Conservation (phyloP, 805 yeast species). For the Teunomyces cretensis region DNA sequence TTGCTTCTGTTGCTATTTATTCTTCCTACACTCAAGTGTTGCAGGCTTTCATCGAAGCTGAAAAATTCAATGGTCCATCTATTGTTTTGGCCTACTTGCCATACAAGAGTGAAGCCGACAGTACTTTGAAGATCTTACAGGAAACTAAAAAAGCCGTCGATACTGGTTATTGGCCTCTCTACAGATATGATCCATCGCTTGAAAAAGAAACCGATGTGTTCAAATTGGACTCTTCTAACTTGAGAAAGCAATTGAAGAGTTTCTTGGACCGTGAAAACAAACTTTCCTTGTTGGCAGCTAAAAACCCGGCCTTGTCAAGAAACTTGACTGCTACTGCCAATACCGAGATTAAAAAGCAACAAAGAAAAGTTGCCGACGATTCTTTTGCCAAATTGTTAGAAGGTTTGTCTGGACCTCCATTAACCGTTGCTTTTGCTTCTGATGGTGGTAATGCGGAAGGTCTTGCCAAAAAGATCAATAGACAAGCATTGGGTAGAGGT, state of each 20-base stretch:
- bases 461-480: slow-evolving; percentile 73
- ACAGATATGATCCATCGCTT: slow-evolving; percentile 72
- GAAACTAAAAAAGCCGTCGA: slow-evolving; percentile 90
- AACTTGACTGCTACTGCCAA: slow-evolving; percentile 65
- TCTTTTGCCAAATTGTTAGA: slow-evolving; percentile 78
- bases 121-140: slow-evolving; percentile 71
- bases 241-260: slow-evolving; percentile 70
- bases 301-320: slow-evolving; percentile 74
- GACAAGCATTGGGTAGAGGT: slow-evolving; percentile 80
- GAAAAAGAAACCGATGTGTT: slow-evolving; percentile 57
- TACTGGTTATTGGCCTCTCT: slow-evolving; percentile 95
- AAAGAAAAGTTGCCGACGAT: slow-evolving; percentile 66
- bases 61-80: slow-evolving; percentile 85
- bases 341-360: slow-evolving; percentile 55
- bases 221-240: slow-evolving; percentile 79
- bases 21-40: slow-evolving; percentile 91
- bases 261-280: slow-evolving; percentile 90
- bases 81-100: slow-evolving; percentile 90
- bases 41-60: slow-evolving; percentile 89
- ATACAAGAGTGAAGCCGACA: slow-evolving; percentile 58
- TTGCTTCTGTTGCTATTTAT: slow-evolving; percentile 92
- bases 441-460: slow-evolving; percentile 89
- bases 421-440: slow-evolving; percentile 82
- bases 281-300: slow-evolving; percentile 69
- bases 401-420: slow-evolving; percentile 89